These are phyloP conservation scores for Bryoerythrophyllum caledonicum DNA, from an alignment of 225 moss, liverwort and hornwort genomes.

Conservation along the genomic window DNA sequence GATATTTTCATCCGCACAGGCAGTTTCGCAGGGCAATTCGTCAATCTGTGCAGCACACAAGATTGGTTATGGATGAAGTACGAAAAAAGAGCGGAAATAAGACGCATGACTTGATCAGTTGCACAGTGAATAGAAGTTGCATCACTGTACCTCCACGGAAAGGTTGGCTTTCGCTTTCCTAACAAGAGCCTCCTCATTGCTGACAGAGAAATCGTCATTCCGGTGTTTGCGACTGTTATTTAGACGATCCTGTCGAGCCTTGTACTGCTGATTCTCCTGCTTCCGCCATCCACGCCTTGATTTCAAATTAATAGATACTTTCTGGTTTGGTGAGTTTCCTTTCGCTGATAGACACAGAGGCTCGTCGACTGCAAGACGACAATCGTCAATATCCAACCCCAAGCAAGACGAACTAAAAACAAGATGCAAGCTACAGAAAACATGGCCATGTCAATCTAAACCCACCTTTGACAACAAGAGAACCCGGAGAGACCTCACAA, in stretches of 20 bases:
- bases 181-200: conserved; percentile 32
- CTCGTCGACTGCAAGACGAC: conserved; percentile 45
- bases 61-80: conserved; percentile 18
- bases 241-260: conserved; percentile 82
- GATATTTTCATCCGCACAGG: conserved; percentile 49
- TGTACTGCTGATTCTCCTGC: conserved; percentile 91
- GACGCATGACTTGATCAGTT: conserved; percentile 9
- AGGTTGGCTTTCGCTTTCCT: conserved; percentile 32
- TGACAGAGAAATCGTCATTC: conserved; percentile 61
- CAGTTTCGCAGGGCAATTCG: conserved; percentile 34
- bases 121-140: conserved; percentile 12
- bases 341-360: conserved; percentile 35
- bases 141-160: conserved; percentile 30
- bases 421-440: neutral
- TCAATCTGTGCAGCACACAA: conserved; percentile 34
- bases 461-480: conserved; percentile 50
- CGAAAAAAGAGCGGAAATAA: conserved; percentile 14
- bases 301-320: conserved; percentile 50
- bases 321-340: conserved; percentile 49
- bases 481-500: conserved; percentile 65
- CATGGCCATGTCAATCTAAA: neutral
- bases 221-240: conserved; percentile 85
- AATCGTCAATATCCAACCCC: conserved; percentile 4
- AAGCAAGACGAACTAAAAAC: conserved; percentile 11
- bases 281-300: conserved; percentile 80